Conservation (phyloP, 257 asterid species). For the Agastache rugosa region DNA sequence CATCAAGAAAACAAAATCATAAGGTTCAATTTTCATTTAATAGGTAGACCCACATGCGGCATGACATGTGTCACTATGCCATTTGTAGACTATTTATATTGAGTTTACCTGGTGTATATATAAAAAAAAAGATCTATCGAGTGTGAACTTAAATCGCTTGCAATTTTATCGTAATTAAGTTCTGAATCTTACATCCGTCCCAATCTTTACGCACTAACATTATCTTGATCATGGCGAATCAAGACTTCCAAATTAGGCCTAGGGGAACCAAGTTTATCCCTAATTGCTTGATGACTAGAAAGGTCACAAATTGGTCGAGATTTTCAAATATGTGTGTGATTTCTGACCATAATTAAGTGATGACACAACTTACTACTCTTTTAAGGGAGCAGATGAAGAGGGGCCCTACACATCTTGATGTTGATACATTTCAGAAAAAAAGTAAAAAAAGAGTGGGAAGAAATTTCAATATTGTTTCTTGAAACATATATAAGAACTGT, state of each 20-base stretch:
- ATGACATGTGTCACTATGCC: no score
- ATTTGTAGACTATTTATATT: no score
- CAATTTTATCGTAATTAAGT: no score
- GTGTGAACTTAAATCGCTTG: no score
- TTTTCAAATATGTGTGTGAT: constrained; percentile 19
- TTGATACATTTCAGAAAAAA: constrained; percentile 34
- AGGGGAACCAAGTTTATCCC: constrained; percentile 11
- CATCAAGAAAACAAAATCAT: constrained; percentile 30
- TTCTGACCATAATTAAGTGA: constrained; percentile 19
- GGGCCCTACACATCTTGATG: constrained; percentile 45
- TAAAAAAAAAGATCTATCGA: no score
- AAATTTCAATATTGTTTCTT: constrained; percentile 12
- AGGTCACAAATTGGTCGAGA: constrained; percentile 20
- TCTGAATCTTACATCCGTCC: no score
- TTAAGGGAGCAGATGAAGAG: constrained; percentile 40
- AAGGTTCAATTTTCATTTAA: neutral
- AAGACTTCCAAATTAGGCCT: constrained; percentile 28
- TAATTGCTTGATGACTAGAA: constrained; percentile 32
- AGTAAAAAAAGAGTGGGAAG: neutral
- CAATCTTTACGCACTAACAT: neutral
- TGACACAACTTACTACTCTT: constrained; percentile 35
- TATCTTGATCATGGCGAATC: neutral
- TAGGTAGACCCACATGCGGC: neutral
- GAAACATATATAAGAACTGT: constrained; percentile 21
- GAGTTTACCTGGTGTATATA: no score